Percentiles rank a stretch among this genome's conserved stretches.
These are phyloP conservation scores for Ambrosia hybrid DNA, from an alignment of 140 eudicot genomes.

Conservation along the genomic window DNA sequence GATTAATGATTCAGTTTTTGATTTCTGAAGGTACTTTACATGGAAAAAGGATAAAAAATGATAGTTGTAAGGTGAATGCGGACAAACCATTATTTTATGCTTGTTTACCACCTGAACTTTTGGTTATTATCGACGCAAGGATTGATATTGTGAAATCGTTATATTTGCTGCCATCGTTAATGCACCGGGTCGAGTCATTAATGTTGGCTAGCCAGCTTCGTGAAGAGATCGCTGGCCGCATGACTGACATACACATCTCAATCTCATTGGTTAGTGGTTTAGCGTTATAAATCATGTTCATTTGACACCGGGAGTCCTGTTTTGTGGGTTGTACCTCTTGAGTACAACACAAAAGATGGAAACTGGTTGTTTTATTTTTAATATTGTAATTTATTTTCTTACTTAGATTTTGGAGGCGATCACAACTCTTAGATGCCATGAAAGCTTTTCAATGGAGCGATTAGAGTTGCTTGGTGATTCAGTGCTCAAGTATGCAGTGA, in stretches of 20 bases:
- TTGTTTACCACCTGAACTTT: slow-evolving; percentile 87
- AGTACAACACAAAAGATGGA: neutral
- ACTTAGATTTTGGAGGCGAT: slow-evolving; percentile 84
- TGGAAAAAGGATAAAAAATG: slow-evolving; percentile 40
- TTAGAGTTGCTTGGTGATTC: slow-evolving; percentile 98
- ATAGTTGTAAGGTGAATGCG: slow-evolving; percentile 30
- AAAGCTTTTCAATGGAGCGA: slow-evolving; percentile 91
- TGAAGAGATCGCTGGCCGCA: slow-evolving; percentile 45
- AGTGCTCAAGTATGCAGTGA: slow-evolving; percentile 72
- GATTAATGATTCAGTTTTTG: slow-evolving; percentile 14
- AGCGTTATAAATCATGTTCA: neutral
- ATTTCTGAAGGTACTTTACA: slow-evolving; percentile 37
- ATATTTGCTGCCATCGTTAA: slow-evolving; percentile 85
- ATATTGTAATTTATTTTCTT: slow-evolving; percentile 17
- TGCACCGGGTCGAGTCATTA: slow-evolving; percentile 85
- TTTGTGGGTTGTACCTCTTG: no score
- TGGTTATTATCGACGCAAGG: slow-evolving; percentile 52
- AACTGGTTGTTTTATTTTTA: neutral
- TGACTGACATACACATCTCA: slow-evolving; percentile 45
- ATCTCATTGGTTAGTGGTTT: slow-evolving; percentile 65
- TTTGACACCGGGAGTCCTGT: no score
- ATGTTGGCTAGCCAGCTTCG: slow-evolving; percentile 95
- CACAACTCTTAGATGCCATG: slow-evolving; percentile 78
- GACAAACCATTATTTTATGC: slow-evolving; percentile 44
- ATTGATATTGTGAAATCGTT: slow-evolving; percentile 56